Evolutionary conservation across 306 rosid species (phyloP).

Genomic region (Astragalus glycyphyllos): DNA sequence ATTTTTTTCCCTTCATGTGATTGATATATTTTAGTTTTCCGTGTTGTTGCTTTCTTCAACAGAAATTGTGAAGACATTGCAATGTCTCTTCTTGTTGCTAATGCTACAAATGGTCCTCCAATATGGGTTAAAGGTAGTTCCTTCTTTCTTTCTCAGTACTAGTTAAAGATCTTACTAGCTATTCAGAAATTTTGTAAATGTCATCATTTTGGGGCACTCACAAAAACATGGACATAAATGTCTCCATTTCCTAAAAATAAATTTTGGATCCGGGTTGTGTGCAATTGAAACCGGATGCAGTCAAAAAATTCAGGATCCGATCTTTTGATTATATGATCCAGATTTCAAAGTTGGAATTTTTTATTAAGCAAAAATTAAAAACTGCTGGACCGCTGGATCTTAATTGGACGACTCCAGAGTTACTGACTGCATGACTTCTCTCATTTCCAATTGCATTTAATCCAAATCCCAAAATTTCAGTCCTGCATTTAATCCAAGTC

Average conservation of each 20-base stretch:
- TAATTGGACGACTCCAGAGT: no score
- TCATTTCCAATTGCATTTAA: no score
- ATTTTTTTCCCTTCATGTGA: constrained; percentile 8
- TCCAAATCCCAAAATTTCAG: no score
- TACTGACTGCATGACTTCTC: no score
- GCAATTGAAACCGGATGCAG: no score
- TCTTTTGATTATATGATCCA: no score
- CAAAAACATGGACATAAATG: neutral
- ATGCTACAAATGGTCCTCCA: constrained; percentile 62
- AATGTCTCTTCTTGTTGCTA: constrained; percentile 65
- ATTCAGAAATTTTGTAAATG: neutral
- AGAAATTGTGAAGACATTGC: constrained; percentile 72
- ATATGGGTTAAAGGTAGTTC: constrained; percentile 66
- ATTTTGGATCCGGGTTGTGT: no score
- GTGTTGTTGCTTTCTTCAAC: constrained; percentile 17
- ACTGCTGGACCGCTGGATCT: no score
- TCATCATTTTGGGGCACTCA: neutral
- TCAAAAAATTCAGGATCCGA: no score
- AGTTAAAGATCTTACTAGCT: neutral
- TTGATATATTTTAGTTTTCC: constrained; percentile 17
- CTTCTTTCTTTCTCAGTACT: neutral
- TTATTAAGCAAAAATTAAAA: no score
- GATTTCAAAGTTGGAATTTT: no score
- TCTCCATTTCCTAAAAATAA: neutral
- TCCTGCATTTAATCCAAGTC: no score